phyloP scores from a whole-genome alignment of 306 rosid genomes.

The Prunus armeniaca region DNA sequence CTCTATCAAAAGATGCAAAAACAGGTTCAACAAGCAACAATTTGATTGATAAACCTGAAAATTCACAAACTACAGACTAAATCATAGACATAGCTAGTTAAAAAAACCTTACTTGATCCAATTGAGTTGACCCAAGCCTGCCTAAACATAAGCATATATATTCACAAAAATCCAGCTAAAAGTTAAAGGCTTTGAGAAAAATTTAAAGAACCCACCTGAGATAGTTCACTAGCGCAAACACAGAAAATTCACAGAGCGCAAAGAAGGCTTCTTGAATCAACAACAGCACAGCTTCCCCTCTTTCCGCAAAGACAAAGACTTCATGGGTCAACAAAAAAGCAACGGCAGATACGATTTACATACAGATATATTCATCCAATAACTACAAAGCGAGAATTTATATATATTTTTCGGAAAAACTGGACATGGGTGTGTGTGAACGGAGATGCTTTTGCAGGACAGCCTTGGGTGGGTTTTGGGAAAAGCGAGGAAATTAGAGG shows the following conservation, averaged over 20 bases:
- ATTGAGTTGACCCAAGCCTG: constrained; percentile 15
- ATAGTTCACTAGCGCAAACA: constrained; percentile 4
- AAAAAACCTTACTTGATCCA: constrained; percentile 7
- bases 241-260: constrained; percentile 10
- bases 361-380: neutral
- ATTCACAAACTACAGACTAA: constrained; percentile 2
- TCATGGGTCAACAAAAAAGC: constrained; percentile 10
- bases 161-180: neutral
- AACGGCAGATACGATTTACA: neutral
- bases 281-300: constrained; percentile 3
- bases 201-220: constrained; percentile 29
- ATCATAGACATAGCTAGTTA: neutral
- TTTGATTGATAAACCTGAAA: neutral
- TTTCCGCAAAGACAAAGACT: constrained; percentile 12
- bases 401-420: neutral
- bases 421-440: constrained; percentile 32
- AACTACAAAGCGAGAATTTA: neutral
- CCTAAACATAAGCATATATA: neutral
- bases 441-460: neutral
- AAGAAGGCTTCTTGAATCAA: constrained; percentile 14
- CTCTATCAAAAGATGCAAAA: neutral
- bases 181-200: neutral
- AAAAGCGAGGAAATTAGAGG: neutral
- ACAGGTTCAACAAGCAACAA: constrained; percentile 3
- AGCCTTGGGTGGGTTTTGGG: neutral